Evolutionary conservation across 805 yeast species (phyloP), one percentile per base, ranked within the genome.

Genomic region (Scheffersomyces coipomensis): DNA sequence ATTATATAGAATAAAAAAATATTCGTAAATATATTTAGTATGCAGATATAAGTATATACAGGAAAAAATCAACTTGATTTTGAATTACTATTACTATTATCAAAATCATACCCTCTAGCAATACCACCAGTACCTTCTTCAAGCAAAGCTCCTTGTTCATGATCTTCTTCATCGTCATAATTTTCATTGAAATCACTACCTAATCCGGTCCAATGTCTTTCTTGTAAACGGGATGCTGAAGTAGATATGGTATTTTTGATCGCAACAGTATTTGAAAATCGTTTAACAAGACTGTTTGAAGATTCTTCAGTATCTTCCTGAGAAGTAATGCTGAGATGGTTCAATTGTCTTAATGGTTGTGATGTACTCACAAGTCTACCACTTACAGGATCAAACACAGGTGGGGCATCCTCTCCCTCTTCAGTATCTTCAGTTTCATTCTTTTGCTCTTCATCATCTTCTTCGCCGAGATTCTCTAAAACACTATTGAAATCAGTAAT

Each of bases 91-190:
- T 38, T 40, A 19, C 35, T 41, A 15, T 39, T 47, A 41, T 65
- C 71, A 37, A 48, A 64, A 33, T 70, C 75, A 52, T 91, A 93
- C 2, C 93, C 95, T 48, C 98, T 73, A 2, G 99, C 99, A 40
- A 91, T 78, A 29, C 99, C 99, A 2, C 77, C 71, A 34, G 83
- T 71, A 1, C 99, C 99, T 47, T 83, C 81, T 55, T 89, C 96
- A 0, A 88, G 74, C 0, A 71, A 59, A 0, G 97, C 95, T 29
- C 95, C 97, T n/a, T 75, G 79, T 34, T 66, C 70, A n/a, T 37
- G 32, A 37, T 66, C 72, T 12, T 58, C 66, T n/a, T 68, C 78
- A 5, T 61, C 70, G 1, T 62, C 67, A 7, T 62, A 66, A 5
- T 38, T 53, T 2, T 56, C 62, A 1, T 55, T 46, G 62, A 71